Evolutionary conservation across 495 filamentous ascomycete genomes (phyloP), one percentile per base, ranked within the genome.

Genomic region (Daldinia vernicosa): DNA sequence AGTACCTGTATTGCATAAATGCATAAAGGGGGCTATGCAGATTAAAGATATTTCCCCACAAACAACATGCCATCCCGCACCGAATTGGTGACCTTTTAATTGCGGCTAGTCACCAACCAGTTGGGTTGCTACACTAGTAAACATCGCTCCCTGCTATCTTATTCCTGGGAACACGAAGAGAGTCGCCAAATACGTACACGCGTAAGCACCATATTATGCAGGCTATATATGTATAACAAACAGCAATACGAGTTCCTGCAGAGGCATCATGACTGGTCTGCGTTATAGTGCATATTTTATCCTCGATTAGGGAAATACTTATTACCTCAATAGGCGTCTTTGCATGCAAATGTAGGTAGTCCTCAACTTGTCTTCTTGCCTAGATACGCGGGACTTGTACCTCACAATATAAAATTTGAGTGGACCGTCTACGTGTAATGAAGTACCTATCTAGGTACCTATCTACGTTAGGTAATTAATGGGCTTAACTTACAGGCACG

Each of bases 61-160:
- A 64, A 67, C 37, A 63, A 72, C 70, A 60, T 72, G 69, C 69
- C 32, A 68, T 67, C 60, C 54, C 56, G 63, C 60, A 50, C 64
- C 60, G 64, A 72, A 64, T 60, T 63, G 54, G 58, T 60, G 43
- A 62, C 22, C 54, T 26, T 55, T 33, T 33, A 9, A 67, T 67
- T 71, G 53, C 53, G 58, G 55, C 63, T 57, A 63, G 59, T 58
- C 64, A 64, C 69, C 59, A 56, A 35, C 60, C 60, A 72, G 64
- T 68, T 68, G 60, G 64, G 60, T 65, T 37, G 65, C 60, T 50
- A n/a, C n/a, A n/a, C n/a, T n/a, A n/a, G n/a, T n/a, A 56, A 33
- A 24, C 52, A 33, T 50, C 35, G 52, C 45, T 64, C n/a, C 58
- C 45, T 62, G 17, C 33, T 62, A 39, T 50, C 28, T 19, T 64